Percentiles rank a stretch among this genome's conserved stretches.
These are phyloP conservation scores for Starmerella bombi DNA, from an alignment of 805 yeast species.

Conservation along the genomic window DNA sequence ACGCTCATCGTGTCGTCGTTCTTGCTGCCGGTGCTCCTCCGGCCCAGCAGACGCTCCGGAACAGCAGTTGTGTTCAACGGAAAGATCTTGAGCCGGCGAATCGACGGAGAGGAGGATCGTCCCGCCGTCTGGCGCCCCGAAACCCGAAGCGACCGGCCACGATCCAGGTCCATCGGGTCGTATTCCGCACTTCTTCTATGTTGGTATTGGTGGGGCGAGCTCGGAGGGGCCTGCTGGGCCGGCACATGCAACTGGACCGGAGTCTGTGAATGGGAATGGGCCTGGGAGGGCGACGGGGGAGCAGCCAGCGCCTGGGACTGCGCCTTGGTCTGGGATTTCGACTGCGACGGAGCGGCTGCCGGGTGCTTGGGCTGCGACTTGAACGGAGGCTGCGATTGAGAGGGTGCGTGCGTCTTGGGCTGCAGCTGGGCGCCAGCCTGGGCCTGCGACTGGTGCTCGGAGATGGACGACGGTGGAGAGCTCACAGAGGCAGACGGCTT, in stretches of 20 bases:
- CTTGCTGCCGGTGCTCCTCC: not conserved
- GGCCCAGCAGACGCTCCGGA: not conserved
- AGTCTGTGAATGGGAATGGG: not conserved
- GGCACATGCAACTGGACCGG: no score
- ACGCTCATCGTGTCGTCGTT: not conserved
- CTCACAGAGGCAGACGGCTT: not conserved
- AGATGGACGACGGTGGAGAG: not conserved
- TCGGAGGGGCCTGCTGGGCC: no score
- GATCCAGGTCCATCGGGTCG: not conserved
- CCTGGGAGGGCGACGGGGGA: not conserved
- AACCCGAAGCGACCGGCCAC: not conserved
- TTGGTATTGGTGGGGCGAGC: no score
- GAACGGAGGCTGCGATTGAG: not conserved
- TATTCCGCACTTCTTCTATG: not conserved
- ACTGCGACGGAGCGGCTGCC: not conserved
- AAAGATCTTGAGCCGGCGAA: constrained; percentile 1
- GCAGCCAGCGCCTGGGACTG: not conserved
- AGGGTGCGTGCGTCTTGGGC: not conserved
- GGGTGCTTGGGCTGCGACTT: not conserved
- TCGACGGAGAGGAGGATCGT: constrained; percentile 2
- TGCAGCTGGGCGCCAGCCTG: no score
- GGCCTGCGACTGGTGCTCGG: no score
- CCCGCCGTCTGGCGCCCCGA: not conserved
- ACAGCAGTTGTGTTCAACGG: not conserved
- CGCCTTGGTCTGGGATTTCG: not conserved